These are phyloP conservation scores for Pyrenopolyporus hunteri DNA, from an alignment of 495 filamentous ascomycete genomes.

Conservation along the genomic window DNA sequence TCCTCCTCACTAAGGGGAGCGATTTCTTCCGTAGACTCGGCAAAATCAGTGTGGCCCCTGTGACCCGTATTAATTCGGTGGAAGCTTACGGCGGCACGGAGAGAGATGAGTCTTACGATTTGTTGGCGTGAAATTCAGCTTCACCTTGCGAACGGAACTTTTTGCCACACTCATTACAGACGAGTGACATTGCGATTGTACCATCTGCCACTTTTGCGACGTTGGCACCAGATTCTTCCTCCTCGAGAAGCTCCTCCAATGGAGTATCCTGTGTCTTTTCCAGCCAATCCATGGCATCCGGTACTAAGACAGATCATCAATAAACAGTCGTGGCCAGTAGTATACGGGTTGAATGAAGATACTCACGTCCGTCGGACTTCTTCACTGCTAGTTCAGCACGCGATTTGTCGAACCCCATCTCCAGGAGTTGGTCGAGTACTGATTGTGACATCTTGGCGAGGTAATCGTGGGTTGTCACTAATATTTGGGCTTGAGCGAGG, in stretches of 20 bases:
- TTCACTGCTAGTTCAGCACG: conserved; percentile 81
- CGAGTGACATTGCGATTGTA: conserved; percentile 59
- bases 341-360: neutral
- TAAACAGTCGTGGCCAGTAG: conserved; percentile 7
- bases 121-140: conserved; percentile 89
- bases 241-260: conserved; percentile 49
- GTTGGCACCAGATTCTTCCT: conserved; percentile 59
- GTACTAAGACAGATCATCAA: conserved; percentile 61
- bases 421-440: conserved; percentile 80
- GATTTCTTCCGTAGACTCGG: conserved; percentile 90
- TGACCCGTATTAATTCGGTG: conserved; percentile 16
- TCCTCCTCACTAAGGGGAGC: conserved; percentile 90
- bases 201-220: conserved; percentile 65
- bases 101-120: conserved; percentile 61
- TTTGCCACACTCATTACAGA: conserved; percentile 93
- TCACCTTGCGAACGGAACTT: conserved; percentile 79
- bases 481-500: conserved; percentile 26
- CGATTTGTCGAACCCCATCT: conserved; percentile 92
- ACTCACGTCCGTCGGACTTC: conserved; percentile 75
- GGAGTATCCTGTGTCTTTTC: conserved; percentile 71
- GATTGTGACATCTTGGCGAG: conserved; percentile 64
- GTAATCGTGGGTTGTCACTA: conserved; percentile 7
- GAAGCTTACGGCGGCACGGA: neutral
- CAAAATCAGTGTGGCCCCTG: conserved; percentile 86
- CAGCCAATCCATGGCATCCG: conserved; percentile 92